Evolutionary conservation across 805 yeast genomes (phyloP), one percentile per base, ranked within the genome.

Genomic region (Kodamaea leandrae): DNA sequence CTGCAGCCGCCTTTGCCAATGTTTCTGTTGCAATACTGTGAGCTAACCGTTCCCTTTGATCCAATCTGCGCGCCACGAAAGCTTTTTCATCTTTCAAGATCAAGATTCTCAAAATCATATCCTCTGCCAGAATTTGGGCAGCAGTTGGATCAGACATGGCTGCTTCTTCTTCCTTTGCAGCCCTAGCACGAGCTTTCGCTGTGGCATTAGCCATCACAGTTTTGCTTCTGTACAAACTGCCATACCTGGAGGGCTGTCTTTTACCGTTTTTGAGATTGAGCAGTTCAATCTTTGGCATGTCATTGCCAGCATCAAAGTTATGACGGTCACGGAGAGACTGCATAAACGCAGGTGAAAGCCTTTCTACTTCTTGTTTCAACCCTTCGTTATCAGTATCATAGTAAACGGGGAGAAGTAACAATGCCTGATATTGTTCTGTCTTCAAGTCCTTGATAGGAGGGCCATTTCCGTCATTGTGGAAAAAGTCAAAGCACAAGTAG

Each of bases 401-500:
- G 52, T 77, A 78, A 1, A 74, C 78, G 2, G 88, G 86, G 6
- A 86, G 68, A 19, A 82, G 59, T 45, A 83, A 60, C 17, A 86
- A 58, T 29, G 78, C 74, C 57, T 84, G 86, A 55, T 83, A 87
- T 25, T 76, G 73, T 21, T 72, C 76, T 43, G 77, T 76, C 46
- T 80, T 81, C 51, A 87, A 63, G 6, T 75, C 76, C 45, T 75
- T 78, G 21, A 86, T 50, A 1, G 87, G 75, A 0, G 93, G 93
- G 0, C 96, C 96, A 24, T 82, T 82, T 0, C 95, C 95, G 33
- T 76, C 81, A 52, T 85, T 81, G 57, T 87, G 79, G 63, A 88
- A 87, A 55, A 86, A 87, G 44, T 81, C 90, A 36, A 75, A 58
- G 39, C 87, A 75, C n/a, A 84, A 59, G 4, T 74, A 67, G 36